Conservation (phyloP, 768 basidiomycete species). For the Agaricus subrufescens region DNA sequence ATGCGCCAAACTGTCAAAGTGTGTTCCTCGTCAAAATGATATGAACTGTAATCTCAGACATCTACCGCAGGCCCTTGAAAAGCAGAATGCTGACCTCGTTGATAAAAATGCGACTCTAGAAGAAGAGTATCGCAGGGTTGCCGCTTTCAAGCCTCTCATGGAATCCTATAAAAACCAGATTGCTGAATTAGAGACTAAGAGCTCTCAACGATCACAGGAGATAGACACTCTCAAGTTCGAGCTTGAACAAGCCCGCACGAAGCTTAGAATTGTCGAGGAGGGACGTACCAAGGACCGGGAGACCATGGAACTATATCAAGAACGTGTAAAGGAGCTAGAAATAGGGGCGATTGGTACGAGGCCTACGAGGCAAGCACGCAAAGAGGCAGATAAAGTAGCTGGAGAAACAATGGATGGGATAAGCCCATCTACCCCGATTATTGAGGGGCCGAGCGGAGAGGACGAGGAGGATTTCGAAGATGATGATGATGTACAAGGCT, state of each 20-base stretch:
- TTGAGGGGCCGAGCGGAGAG: background rate
- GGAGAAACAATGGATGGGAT: background rate
- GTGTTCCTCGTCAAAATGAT: slow-evolving; percentile 7
- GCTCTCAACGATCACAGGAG: slow-evolving; percentile 61
- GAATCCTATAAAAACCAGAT: slow-evolving; percentile 91
- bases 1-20: slow-evolving; percentile 85
- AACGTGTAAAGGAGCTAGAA: slow-evolving; percentile 86
- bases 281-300: slow-evolving; percentile 80
- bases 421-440: background rate
- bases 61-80: slow-evolving; percentile 68
- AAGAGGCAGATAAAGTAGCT: slow-evolving; percentile 17
- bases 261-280: slow-evolving; percentile 60
- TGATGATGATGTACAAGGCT: slow-evolving; percentile 45
- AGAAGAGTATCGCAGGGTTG: slow-evolving; percentile 85
- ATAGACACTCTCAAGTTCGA: slow-evolving; percentile 69
- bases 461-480: slow-evolving; percentile 37
- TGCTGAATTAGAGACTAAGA: slow-evolving; percentile 70
- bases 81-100: slow-evolving; percentile 87
- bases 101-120: slow-evolving; percentile 91
- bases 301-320: slow-evolving; percentile 84
- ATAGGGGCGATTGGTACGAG: slow-evolving; percentile 40
- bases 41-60: background rate
- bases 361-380: slow-evolving; percentile 23
- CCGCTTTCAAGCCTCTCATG: slow-evolving; percentile 83
- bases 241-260: slow-evolving; percentile 68